Percentiles rank a stretch among this genome's conserved stretches.
Conservation (phyloP, 2,329 filamentous ascomycete species). For the Nakataea oryzae region DNA sequence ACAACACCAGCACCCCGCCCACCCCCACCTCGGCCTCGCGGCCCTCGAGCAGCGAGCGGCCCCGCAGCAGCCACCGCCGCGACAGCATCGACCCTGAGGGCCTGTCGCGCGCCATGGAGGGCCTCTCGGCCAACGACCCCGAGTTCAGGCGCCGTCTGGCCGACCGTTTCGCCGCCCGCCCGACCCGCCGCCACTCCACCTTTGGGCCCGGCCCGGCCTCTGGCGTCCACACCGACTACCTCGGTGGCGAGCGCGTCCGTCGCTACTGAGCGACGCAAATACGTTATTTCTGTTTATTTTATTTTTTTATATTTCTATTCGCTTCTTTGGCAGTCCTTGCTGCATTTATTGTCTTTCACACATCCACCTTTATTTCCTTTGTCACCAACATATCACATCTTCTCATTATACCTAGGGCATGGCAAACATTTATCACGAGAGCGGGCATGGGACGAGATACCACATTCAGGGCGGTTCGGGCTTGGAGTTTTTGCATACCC, state of each 20-base stretch:
- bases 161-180: slow-evolving; percentile 12
- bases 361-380: background rate
- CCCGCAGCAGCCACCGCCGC: slow-evolving; percentile 2
- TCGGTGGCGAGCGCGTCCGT: slow-evolving; percentile 3
- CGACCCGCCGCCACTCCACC: slow-evolving; percentile 8
- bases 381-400: slow-evolving; percentile 19
- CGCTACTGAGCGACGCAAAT: background rate
- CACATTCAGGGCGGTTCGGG: too few relatives aligned
- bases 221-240: slow-evolving; percentile 14
- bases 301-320: background rate
- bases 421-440: too few relatives aligned
- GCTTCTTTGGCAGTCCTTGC: background rate
- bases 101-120: background rate
- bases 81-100: background rate
- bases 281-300: background rate
- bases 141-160: slow-evolving; percentile 10
- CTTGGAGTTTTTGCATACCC: too few relatives aligned
- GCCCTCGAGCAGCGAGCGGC: background rate
- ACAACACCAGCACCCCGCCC: slow-evolving; percentile 1
- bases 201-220: slow-evolving; percentile 7
- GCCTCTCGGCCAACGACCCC: slow-evolving; percentile 5
- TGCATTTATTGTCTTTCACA: background rate
- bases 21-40: background rate
- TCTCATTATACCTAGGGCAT: background rate
- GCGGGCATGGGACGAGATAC: too few relatives aligned